Evolutionary conservation across 495 filamentous ascomycete species (phyloP), one percentile per base, ranked within the genome.

Genomic region (Neurospora tetraspora): DNA sequence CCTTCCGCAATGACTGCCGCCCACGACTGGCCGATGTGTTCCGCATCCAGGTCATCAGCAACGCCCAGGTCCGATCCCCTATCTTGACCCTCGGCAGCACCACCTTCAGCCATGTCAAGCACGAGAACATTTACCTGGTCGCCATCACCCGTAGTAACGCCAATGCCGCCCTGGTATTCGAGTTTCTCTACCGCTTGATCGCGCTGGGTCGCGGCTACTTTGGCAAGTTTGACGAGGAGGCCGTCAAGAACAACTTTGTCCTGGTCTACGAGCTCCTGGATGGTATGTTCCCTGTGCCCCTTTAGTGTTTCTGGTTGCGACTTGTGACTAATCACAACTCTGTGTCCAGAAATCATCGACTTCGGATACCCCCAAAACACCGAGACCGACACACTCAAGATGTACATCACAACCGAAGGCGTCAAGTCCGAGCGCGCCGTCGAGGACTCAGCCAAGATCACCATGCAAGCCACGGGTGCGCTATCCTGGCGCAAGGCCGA

Each of bases 401-500:
- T 98, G 95, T 98, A 99, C 85, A 99, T 99, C 83, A 99, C 96
- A 16, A 98, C 96, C 69, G 96, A 99, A 84, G 96, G 96, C 61
- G 96, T 99, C 84, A 97, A 97, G 82, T 96, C 94, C 36, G 94
- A 97, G 82, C 90, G 95, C 71, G 90, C 92, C 70, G 91, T 93
- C 85, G 92, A 94, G 79, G 94, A 98, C 81, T 96, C 94, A 23
- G 94, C 94, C 75, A 92, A 92, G 76, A 99, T 99, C 81, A 99
- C 96, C 34, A 97, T 97, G 94, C 96, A 99, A 87, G 96, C 96
- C 11, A 99, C 96, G 1, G 96, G 96, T 23, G 96, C 96, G 5
- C 86, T 97, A 20, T 98, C 96, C 42, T 99, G 96, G 96, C 90
- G 96, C 68, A 92, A 97, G 75, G 90, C 95, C 70, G 95, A 98